These are phyloP conservation scores for Aspergillus tamarii DNA, from an alignment of 2,329 filamentous ascomycete genomes.

Conservation along the genomic window DNA sequence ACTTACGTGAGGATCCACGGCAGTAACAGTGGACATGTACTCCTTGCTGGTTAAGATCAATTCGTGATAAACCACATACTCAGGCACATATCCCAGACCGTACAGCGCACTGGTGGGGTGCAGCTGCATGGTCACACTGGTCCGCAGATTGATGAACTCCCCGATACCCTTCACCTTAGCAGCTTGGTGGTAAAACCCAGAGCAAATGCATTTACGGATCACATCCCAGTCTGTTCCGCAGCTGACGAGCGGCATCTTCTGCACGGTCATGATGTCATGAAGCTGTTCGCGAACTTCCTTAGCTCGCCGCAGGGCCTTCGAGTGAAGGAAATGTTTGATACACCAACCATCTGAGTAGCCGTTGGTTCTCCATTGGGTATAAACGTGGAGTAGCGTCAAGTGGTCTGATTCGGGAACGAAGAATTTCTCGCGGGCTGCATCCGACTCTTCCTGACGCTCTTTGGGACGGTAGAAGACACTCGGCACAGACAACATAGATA, in stretches of 20 bases:
- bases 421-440: conserved; percentile 94
- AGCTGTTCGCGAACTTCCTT: conserved; percentile 95
- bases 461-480: conserved; percentile 97
- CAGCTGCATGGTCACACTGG: conserved; percentile 88
- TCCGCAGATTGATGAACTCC: conserved; percentile 95
- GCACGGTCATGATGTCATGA: conserved; percentile 88
- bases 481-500: conserved; percentile 95
- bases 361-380: conserved; percentile 92
- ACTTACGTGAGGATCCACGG: conserved; percentile 80
- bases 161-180: conserved; percentile 94
- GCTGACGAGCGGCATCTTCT: conserved; percentile 83
- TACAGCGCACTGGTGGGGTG: conserved; percentile 94
- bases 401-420: conserved; percentile 98
- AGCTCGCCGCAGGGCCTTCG: conserved; percentile 88
- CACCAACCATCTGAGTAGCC: conserved; percentile 91
- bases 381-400: conserved; percentile 92
- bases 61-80: conserved; percentile 98
- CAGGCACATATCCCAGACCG: conserved; percentile 87
- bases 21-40: conserved; percentile 96
- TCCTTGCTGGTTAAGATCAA: conserved; percentile 95
- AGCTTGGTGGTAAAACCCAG: conserved; percentile 96
- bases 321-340: conserved; percentile 86
- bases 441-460: conserved; percentile 94
- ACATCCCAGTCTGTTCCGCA: conserved; percentile 98
- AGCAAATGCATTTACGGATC: conserved; percentile 94